Evolutionary conservation across 1,284 basidiomycete species (phyloP), one percentile per base, ranked within the genome.

Genomic region (Cutaneotrichosporon curvatum): DNA sequence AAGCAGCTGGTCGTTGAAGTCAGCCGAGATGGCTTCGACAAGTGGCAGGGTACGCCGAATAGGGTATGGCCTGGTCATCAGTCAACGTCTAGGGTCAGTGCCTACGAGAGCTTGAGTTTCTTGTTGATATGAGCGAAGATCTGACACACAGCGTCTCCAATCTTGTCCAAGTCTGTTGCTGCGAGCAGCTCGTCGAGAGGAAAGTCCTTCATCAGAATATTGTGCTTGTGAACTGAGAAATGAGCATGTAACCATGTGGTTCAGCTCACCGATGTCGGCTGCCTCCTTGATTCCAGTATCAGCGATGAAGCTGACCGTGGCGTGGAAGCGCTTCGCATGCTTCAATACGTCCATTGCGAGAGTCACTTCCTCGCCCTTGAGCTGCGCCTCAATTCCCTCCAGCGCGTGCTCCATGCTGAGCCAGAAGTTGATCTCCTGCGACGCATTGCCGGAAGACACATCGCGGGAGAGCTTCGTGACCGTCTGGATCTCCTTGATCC

Each of bases 391-490:
- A 63, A 98, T 96, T 0, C 81, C 84, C 63, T 98, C 94, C 52
- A 97, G 73, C 1, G 92, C 92, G 44, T 86, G 78, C 67, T 98
- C 94, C 73, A 96, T 80, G 65, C 85, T 87, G 28, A 96, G 75
- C 94, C 95, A 98, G 65, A 98, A 98, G 73, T 97, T 97, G 75
- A 98, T 89, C 68, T 98, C 94, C 63, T 99, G 95, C 1, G 89
- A 92, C 2, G 95, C 92, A 0, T 91, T 97, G 1, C 94, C 95
- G 2, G 87, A 88, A 1, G 84, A 79, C n/a, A 97, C 92, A 60
- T 97, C 91, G 25, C 94, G 79, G 2, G 81, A 81, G 15, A 98
- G 80, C 65, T 94, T 95, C 15, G 95, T 97, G 48, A 98, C 90
- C 0, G 87, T 83, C 71, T 97, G 94, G 43, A 98, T 94, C 47